These are phyloP conservation scores for Calonectria pteridis DNA, from an alignment of 2,329 filamentous ascomycete genomes.

Conservation along the genomic window DNA sequence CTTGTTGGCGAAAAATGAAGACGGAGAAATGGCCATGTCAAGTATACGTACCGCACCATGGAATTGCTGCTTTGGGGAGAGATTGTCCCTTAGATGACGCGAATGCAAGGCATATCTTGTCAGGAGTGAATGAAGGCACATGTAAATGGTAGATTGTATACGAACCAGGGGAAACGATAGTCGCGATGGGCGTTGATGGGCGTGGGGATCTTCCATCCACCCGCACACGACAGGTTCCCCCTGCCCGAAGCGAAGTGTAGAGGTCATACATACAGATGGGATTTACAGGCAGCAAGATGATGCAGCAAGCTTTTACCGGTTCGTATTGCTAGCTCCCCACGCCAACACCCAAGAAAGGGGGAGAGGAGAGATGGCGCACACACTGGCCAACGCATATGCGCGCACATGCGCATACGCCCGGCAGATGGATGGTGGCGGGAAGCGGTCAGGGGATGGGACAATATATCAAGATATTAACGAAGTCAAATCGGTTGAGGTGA, in stretches of 20 bases:
- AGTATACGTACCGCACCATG: background rate
- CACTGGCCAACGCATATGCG: background rate
- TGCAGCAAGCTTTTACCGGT: slow-evolving; percentile 12
- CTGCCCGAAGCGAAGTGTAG: slow-evolving; percentile 11
- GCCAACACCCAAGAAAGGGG: background rate
- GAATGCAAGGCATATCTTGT: background rate
- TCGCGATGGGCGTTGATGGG: background rate
- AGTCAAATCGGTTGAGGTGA: background rate
- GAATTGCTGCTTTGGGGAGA: background rate
- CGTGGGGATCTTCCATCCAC: slow-evolving; percentile 10
- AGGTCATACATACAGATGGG: background rate
- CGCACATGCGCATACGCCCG: background rate
- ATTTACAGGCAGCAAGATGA: slow-evolving; percentile 9
- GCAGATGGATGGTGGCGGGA: background rate
- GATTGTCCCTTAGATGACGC: slow-evolving; percentile 13
- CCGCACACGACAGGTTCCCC: slow-evolving; percentile 16
- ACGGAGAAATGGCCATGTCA: background rate
- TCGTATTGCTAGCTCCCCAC: slow-evolving; percentile 9
- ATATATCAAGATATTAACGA: background rate
- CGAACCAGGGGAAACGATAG: background rate
- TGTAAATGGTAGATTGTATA: background rate
- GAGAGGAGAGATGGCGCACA: background rate
- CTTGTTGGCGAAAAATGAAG: background rate
- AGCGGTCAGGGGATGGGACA: slow-evolving; percentile 6
- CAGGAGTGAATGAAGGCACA: background rate